Evolutionary conservation across 2,329 filamentous ascomycete genomes (phyloP), one percentile per base, ranked within the genome.

Genomic region (Claviceps capensis): DNA sequence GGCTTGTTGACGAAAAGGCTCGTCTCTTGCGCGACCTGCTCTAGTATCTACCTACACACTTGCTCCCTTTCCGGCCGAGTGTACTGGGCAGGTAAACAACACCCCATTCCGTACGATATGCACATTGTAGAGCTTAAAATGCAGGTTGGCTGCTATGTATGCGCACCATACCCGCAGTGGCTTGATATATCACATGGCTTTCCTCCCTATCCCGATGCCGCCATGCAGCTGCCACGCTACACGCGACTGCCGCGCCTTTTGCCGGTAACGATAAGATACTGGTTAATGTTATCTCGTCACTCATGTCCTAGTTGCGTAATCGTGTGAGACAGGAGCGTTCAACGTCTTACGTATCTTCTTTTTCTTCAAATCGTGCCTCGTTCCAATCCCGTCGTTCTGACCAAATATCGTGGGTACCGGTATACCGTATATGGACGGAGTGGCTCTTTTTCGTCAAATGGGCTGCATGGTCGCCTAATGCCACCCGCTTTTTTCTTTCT

Each of bases 151-250:
- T 23, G 23, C 23, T 17, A 13, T 5, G 42, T 19, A 40, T 46
- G 49, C 49, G 42, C 49, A 50, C 40, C 49, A 50, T 50, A 46
- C 42, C 30, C 40, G 49, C 49, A 50, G 30, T 17, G 40, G 36
- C n/a, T 48, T 14, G 38, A 16, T n/a, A 44, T 48, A n/a, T 48
- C 36, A 48, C 37, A 22, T n/a, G 16, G 26, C 23, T 36, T 19
- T 13, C 40, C 40, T 44, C 13, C n/a, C 45, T 22, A 11, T 37
- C 30, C n/a, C n/a, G 26, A 41, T 41, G 38, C 38, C 5, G 38
- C 16, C 16, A 41, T 41, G 38, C 38, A 16, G 38, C n/a, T 41
- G 38, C n/a, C 38, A n/a, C 38, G 8, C 26, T 30, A 30, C 38
- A 19, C 17, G 38, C 38, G 7, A n/a, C 16, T 41, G 38, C 38